A percentile compares a stretch with the other conserved stretches of the same genome.
phyloP scores from a whole-genome alignment of 2,329 filamentous ascomycete genomes.

The Hypoxylon rubiginosum region DNA sequence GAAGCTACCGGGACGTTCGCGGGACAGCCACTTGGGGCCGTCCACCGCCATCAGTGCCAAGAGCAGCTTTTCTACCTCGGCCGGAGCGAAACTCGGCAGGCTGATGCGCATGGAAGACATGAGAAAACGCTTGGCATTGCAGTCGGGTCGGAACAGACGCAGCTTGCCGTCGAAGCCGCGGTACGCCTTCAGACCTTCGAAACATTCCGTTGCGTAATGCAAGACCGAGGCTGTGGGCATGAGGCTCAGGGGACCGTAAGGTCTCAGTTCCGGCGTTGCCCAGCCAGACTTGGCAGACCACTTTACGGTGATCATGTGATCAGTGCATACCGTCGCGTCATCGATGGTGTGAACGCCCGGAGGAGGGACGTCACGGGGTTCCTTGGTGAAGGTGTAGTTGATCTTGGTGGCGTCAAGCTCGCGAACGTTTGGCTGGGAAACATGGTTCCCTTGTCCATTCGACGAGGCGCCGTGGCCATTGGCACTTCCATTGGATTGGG shows the following conservation, averaged over 20 bases:
- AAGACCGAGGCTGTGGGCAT: conserved; percentile 77
- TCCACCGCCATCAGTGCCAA: conserved; percentile 77
- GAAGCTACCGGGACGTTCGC: conserved; percentile 75
- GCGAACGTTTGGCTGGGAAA: conserved; percentile 63
- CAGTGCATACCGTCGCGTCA: conserved; percentile 73
- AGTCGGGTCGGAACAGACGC: conserved; percentile 74
- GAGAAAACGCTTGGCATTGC: conserved; percentile 70
- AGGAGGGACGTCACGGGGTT: conserved; percentile 47
- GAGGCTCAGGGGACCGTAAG: conserved; percentile 75
- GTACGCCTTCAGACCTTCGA: conserved; percentile 81
- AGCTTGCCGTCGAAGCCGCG: conserved; percentile 75
- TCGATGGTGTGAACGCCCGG: conserved; percentile 50
- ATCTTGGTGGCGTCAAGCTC: conserved; percentile 74
- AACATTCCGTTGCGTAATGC: conserved; percentile 83
- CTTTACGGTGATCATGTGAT: conserved; percentile 84
- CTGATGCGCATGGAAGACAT: conserved; percentile 68
- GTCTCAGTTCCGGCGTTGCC: conserved; percentile 73
- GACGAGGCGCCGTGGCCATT: conserved; percentile 45
- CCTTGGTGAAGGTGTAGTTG: conserved; percentile 60
- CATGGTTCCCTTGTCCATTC: conserved; percentile 49
- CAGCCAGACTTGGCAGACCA: conserved; percentile 74
- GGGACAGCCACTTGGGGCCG: conserved; percentile 83
- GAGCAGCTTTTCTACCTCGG: conserved; percentile 74
- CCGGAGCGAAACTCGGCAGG: conserved; percentile 73
- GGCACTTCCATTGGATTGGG: conserved; percentile 47